Base-by-base conservation (phyloP, 2,329 filamentous ascomycete species). In the Proliferodiscus dingleyae region DNA sequence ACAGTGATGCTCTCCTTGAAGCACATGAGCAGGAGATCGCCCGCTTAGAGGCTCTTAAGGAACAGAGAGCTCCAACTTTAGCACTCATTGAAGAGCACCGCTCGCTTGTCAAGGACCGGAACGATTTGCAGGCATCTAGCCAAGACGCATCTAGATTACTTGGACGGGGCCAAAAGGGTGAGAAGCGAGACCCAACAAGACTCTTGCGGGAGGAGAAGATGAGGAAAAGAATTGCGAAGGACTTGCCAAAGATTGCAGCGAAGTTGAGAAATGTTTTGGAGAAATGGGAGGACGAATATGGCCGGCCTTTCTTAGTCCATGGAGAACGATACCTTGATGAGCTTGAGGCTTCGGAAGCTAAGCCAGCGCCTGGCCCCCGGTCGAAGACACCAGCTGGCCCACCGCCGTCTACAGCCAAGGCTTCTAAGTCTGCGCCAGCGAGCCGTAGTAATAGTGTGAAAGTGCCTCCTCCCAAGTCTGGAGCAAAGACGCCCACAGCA, bases 201-300 rank as follows among this genome's bases (percentile, higher is more conserved):
- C 75, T 98, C 13, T 74, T 98, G 42, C 80, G 93, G 23, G 93
- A 98, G 64, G 93, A 98, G 70, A 98, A 97, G 77, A 95, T 95
- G 88, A 83, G 93, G 49, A 98, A 98, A 78, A 80, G 90, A 47
- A 96, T 98, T 51, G 79, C 90, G 21, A 98, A 97, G 67, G 93
- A 98, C 62, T 73, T 98, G 23, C 93, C 93, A 45, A 97, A 95
- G 71, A 77, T 98, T 34, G 83, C 91, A 47, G 77, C 77, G 0
- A 89, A 97, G n/a, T 70, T 98, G 47, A 79, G 80, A 54, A 91
- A 83, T 64, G 75, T 78, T n/a, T 75, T 98, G 22, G 87, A 91
- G 63, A 71, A 76, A 37, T 98, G 89, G 83, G 93, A 98, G 64
- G 85, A 95, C 43, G 93, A 97, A 62, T 96, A 91, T 64, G 91